Base-by-base conservation (phyloP, 2,329 filamentous ascomycete species). In the Venturia asperata region DNA sequence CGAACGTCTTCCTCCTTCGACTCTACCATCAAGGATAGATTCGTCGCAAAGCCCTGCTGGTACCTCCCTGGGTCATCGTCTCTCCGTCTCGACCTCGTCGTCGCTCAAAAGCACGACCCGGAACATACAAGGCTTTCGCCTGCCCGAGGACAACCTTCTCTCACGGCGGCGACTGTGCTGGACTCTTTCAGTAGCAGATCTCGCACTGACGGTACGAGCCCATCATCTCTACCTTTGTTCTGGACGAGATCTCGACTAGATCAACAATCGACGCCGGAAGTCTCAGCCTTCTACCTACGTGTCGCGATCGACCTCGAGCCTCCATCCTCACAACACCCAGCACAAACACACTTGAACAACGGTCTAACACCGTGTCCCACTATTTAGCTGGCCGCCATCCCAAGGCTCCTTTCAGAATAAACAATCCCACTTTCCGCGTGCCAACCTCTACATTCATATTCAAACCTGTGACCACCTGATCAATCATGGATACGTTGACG, bases 401-500 rank as follows among this genome's bases (percentile, higher is more conserved):
- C 30, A 30, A 39, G 64, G 56, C 64, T 43, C 37, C 42, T 58
- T 21, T 60, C 39, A 65, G 42, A 41, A 61, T 43, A 65, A 52
- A 65, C 21, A 47, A 61, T 30, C 39, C 41, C 15, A 47, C 41
- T 61, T 42, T 39, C 41, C 41, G 37, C 34, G 30, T 65, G 47
- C 52, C 52, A 58, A 43, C 34, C 42, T 41, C 64, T 39, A 61
- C 39, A 61, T 49, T 49, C 47, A 43, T 60, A 42, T 17, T 41
- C 10, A 30, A 45, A 42, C 19, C 19, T 39, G 37, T 64, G 37
- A 39, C 19, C 30, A 39, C 19, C 3, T 49, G 47, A 41, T 15
- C 43, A 21, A 55, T 34, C 17, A 65, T 65, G 47, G 56, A 58
- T 55, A 85, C 87, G 73, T 88, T 96, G 73, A 92, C 91, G 74